Conservation (phyloP, 306 rosid species). For the Lathyrus sativus region DNA sequence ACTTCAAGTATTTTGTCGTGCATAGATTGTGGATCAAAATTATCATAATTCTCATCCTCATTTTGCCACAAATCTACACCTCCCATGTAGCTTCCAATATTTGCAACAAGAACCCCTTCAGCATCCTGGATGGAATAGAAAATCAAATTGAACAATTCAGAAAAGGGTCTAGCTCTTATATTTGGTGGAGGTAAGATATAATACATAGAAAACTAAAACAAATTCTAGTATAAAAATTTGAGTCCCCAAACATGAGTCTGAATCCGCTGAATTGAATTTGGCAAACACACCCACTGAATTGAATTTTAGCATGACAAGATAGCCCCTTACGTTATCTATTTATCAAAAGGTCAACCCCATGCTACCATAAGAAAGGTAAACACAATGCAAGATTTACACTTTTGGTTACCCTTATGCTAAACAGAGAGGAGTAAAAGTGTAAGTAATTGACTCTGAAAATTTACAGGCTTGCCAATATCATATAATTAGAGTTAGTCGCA, state of each 20-base stretch:
- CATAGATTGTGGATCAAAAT: slow-evolving; percentile 97
- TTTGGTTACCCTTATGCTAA: slow-evolving; percentile 7
- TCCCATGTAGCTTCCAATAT: slow-evolving; percentile 99
- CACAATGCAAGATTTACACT: slow-evolving; percentile 19
- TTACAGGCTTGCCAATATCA: slow-evolving; percentile 16
- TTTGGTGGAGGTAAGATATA: not conserved
- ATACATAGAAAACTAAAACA: slow-evolving; percentile 1
- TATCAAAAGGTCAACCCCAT: slow-evolving; percentile 1
- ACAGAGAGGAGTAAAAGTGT: slow-evolving; percentile 3
- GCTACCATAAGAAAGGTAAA: slow-evolving; percentile 7
- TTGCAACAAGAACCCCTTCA: slow-evolving; percentile 98
- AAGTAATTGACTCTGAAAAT: slow-evolving; percentile 11
- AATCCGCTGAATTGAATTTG: not conserved
- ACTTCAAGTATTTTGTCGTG: slow-evolving; percentile 97
- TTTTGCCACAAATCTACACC: slow-evolving; percentile 99
- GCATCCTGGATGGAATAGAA: slow-evolving; percentile 72
- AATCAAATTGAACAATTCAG: slow-evolving; percentile 28
- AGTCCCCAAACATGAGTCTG: slow-evolving; percentile 3
- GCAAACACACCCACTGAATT: not conserved
- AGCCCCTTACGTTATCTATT: slow-evolving; percentile 1
- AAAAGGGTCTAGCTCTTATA: not conserved
- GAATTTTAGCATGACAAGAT: slow-evolving; percentile 17
- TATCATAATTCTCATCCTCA: slow-evolving; percentile 88
- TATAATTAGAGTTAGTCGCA: slow-evolving; percentile 2
- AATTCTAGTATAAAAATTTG: not conserved